Evolutionary conservation across 495 filamentous ascomycete genomes (phyloP).

Genomic region (Choiromyces venosus): DNA sequence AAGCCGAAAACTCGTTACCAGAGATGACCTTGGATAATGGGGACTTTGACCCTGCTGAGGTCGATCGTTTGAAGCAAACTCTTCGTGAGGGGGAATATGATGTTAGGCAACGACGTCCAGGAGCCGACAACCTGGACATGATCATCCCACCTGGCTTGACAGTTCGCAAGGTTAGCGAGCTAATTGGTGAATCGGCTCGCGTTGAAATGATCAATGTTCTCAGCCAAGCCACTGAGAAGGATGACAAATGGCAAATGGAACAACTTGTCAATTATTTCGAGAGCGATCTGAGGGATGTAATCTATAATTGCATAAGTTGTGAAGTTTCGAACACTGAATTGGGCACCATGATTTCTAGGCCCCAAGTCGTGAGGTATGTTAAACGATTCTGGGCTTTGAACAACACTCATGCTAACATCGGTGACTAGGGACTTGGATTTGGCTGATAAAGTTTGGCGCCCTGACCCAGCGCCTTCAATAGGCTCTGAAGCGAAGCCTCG

Average conservation of each 20-base stretch:
- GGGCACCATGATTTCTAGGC: slow-evolving; percentile 60
- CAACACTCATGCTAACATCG: not conserved
- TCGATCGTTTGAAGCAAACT: slow-evolving; percentile 18
- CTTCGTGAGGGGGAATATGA: slow-evolving; percentile 28
- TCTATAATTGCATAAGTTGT: slow-evolving; percentile 71
- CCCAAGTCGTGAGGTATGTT: slow-evolving; percentile 61
- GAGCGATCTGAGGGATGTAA: slow-evolving; percentile 55
- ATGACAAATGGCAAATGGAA: slow-evolving; percentile 64
- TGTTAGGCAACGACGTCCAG: slow-evolving; percentile 52
- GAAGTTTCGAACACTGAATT: slow-evolving; percentile 66
- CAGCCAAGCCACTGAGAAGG: slow-evolving; percentile 60
- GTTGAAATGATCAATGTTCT: slow-evolving; percentile 75
- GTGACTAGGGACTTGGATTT: slow-evolving; percentile 49
- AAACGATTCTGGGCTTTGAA: slow-evolving; percentile 36
- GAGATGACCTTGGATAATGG: slow-evolving; percentile 30
- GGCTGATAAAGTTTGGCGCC: slow-evolving; percentile 66
- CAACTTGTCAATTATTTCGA: slow-evolving; percentile 75
- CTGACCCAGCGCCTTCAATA: slow-evolving; percentile 54
- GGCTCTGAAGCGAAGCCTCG: slow-evolving; percentile 51
- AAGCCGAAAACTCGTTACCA: not conserved
- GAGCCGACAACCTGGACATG: slow-evolving; percentile 66
- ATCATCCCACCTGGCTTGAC: slow-evolving; percentile 65
- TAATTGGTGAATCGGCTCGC: slow-evolving; percentile 60
- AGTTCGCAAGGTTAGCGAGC: slow-evolving; percentile 59
- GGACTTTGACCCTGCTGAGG: slow-evolving; percentile 34